phyloP scores from a whole-genome alignment of 2,329 filamentous ascomycete species.

The Beauveria rudraprayagi region DNA sequence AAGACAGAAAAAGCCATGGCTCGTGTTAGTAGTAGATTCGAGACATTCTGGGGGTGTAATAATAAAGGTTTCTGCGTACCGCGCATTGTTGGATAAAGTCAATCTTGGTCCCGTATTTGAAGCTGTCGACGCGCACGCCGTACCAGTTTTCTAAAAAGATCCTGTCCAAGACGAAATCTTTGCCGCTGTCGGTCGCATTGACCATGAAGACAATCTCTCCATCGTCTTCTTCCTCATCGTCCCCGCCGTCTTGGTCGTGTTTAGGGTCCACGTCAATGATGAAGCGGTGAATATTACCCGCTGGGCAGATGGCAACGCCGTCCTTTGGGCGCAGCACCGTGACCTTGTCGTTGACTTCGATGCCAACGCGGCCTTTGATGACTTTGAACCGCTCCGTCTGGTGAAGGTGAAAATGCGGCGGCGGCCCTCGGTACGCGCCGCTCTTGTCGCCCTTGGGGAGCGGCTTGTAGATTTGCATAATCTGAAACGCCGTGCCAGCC shows the following conservation, averaged over 20 bases:
- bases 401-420: neutral
- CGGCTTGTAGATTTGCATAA: neutral
- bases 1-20: too few relatives aligned
- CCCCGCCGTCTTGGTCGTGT: neutral
- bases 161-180: neutral
- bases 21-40: neutral
- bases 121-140: neutral
- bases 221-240: neutral
- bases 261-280: neutral
- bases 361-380: neutral
- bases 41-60: too few relatives aligned
- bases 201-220: neutral
- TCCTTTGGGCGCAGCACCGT: neutral
- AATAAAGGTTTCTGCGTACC: neutral
- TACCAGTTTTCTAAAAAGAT: neutral
- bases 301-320: neutral
- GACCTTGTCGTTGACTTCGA: neutral
- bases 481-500: neutral
- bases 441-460: neutral
- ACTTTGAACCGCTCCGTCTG: neutral
- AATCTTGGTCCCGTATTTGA: neutral
- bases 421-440: neutral
- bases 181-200: neutral
- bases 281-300: neutral
- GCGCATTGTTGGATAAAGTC: neutral